Evolutionary conservation across 768 basidiomycete genomes (phyloP).

Genomic region (Auricularia sp.): DNA sequence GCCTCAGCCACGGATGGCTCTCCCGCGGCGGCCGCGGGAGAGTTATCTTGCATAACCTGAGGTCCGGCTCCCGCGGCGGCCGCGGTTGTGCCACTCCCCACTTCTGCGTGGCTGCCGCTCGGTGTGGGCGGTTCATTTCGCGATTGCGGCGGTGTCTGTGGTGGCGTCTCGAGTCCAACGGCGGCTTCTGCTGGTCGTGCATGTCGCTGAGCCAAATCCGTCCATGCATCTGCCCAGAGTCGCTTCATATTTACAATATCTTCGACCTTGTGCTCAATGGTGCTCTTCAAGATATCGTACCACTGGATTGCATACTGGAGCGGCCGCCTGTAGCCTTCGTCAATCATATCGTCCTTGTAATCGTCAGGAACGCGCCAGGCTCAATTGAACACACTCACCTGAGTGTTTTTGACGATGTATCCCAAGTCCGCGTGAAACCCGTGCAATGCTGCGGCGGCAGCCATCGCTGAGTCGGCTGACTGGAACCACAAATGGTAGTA

Average conservation of each 20-base stretch:
- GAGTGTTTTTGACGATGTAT: constrained; percentile 10
- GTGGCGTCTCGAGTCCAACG: too few species aligned
- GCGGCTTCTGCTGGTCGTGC: too few species aligned
- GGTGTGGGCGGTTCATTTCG: too few species aligned
- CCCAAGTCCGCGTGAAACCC: constrained; percentile 21
- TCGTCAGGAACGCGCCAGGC: too few species aligned
- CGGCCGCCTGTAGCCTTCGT: constrained; percentile 23
- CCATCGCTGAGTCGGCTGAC: constrained; percentile 27
- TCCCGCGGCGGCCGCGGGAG: not conserved
- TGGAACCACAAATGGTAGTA: constrained; percentile 25
- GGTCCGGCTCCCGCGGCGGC: too few species aligned
- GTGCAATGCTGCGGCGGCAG: constrained; percentile 18
- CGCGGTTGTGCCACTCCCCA: too few species aligned
- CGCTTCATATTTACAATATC: not conserved
- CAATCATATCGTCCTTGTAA: constrained; percentile 2
- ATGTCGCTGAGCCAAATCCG: too few species aligned
- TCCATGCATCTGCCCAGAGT: not conserved
- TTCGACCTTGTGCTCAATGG: constrained; percentile 11
- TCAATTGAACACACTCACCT: constrained; percentile 8
- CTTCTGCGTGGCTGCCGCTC: too few species aligned
- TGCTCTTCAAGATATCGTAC: constrained; percentile 15
- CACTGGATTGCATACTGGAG: constrained; percentile 20
- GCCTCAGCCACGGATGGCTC: too few species aligned
- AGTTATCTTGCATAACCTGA: not conserved
- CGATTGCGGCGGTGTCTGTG: too few species aligned